Evolutionary conservation across 768 basidiomycete genomes (phyloP), one percentile per base, ranked within the genome.

Genomic region (Lactarius pseudohatsudake): DNA sequence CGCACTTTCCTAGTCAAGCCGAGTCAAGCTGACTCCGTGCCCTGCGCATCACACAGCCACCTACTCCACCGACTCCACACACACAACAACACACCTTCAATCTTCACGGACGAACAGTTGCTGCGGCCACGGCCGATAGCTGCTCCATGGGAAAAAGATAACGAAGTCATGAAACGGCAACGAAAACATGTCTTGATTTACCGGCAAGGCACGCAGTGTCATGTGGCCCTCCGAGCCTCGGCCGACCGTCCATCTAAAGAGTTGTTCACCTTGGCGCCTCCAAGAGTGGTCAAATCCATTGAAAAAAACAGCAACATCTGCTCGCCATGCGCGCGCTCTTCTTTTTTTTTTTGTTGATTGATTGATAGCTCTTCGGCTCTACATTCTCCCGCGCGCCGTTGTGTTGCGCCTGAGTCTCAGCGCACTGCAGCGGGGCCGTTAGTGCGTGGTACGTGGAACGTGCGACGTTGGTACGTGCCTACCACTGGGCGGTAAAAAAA

Each of bases 371-470:
- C 32, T 26, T 16, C 50, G 50, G 50, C 50, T 50, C 22, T 53
- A 53, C 26, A 53, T 53, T 26, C 11, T 26, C 11, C 50, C 50
- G 50, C 26, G 15, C 50, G 22, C 47, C 22, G 8, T 47, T 1
- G 10, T 11, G 11, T 26, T 50, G 55, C 55, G 54, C 32, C 20
- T 10, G 32, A 32, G 32, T 7, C 34, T 34, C 34, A 34, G 43
- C 30, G 41, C 59, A 53, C 50, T 16, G 57, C 60, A 61, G 65
- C 65, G 56, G 65, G 61, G 65, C 65, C 43, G 65, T 66, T 57
- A 43, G 32, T 30, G 61, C 65, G 56, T 66, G 65, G 60, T 38
- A 10, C 43, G 18, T 43, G 45, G 34, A 16, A 13, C 34, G 22
- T 32, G 56, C 45, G 40, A 16, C 36, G 36, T 32, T 4, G 40